A percentile compares a stretch with the other conserved stretches of the same genome.
These are phyloP conservation scores for Mycena floridula DNA, from an alignment of 768 basidiomycete species.

Conservation along the genomic window DNA sequence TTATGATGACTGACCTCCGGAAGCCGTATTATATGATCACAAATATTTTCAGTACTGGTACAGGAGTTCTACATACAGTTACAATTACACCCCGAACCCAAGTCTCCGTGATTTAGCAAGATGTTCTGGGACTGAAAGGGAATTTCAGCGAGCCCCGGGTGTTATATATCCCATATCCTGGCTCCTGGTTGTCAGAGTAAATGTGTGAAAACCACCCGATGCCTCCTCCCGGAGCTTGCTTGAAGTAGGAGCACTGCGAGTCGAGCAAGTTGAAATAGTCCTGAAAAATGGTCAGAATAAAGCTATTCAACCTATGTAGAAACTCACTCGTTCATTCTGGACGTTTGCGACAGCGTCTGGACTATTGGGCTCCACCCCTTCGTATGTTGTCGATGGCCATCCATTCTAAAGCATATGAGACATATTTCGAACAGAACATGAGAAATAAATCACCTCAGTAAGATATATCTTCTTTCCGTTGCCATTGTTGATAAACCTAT, in stretches of 20 bases:
- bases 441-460: constrained; percentile 42
- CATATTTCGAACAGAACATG: background rate
- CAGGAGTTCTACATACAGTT: no score
- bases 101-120: constrained; percentile 42
- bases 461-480: constrained; percentile 71
- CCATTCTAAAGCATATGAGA: constrained; percentile 47
- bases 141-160: constrained; percentile 48
- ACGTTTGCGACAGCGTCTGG: constrained; percentile 53
- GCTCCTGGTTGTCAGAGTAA: constrained; percentile 55
- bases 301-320: no score
- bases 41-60: no score
- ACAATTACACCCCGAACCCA: no score
- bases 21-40: no score
- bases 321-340: constrained; percentile 53
- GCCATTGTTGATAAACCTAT: constrained; percentile 59
- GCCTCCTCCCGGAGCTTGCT: constrained; percentile 51
- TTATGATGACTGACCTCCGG: no score
- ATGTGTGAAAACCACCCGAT: constrained; percentile 83
- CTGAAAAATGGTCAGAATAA: constrained; percentile 22
- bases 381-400: constrained; percentile 65
- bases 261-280: constrained; percentile 63
- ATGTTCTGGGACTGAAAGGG: constrained; percentile 54
- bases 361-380: constrained; percentile 61
- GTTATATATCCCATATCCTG: constrained; percentile 68
- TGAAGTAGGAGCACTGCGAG: constrained; percentile 55